These are phyloP conservation scores for California macrophylla DNA, from an alignment of 441 rosid species.

Conservation along the genomic window DNA sequence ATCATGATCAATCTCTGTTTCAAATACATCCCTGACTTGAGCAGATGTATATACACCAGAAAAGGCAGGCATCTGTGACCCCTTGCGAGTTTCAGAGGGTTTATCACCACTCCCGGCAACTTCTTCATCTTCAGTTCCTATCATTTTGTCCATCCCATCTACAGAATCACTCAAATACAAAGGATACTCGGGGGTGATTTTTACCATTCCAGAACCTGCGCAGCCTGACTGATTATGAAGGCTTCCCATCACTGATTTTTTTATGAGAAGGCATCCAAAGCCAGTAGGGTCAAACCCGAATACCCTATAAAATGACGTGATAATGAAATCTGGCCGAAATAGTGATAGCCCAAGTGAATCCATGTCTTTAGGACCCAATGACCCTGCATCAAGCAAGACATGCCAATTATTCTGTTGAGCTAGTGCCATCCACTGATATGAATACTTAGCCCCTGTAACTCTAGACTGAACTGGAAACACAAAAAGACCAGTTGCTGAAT, in stretches of 20 bases:
- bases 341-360: slow-evolving; percentile 9
- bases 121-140: not conserved
- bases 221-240: not conserved
- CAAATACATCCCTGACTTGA: not conserved
- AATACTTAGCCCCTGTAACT: slow-evolving; percentile 15
- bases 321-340: not conserved
- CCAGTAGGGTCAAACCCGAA: not conserved
- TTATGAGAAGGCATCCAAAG: not conserved
- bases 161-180: not conserved
- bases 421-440: slow-evolving; percentile 20
- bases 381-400: slow-evolving; percentile 10
- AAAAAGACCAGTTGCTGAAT: slow-evolving; percentile 8
- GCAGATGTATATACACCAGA: not conserved
- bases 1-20: not conserved
- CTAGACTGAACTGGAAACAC: slow-evolving; percentile 22
- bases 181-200: not conserved
- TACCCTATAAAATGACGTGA: not conserved
- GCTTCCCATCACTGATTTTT: not conserved
- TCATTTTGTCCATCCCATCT: not conserved
- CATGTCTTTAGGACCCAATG: not conserved
- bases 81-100: not conserved
- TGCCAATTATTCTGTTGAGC: slow-evolving; percentile 20
- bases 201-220: not conserved
- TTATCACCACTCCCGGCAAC: not conserved
- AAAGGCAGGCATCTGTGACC: not conserved